Evolutionary conservation across 441 rosid genomes (phyloP), one percentile per base, ranked within the genome.

Genomic region (Euphorbia neoarborescens): DNA sequence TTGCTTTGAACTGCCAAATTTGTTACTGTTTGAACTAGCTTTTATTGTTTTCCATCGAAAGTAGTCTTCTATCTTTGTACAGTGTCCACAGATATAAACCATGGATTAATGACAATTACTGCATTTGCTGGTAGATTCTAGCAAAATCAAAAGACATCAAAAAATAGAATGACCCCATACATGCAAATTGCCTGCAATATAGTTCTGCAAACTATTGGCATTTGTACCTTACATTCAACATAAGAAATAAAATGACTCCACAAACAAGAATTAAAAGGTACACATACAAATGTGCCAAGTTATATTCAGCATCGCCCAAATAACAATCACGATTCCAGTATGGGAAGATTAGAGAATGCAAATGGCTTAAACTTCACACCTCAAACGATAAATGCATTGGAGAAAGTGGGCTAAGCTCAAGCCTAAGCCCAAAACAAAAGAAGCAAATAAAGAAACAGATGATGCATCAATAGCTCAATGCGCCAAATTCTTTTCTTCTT

Each of bases 41-140:
- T 92, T 81, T 90, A 97, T 32, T 78, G 79, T 76, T 86, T 92
- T 71, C 80, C 86, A 3, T 82, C 82, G 67, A 92, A 90, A 20
- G 88, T 81, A 62, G 60, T 74, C 46, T 84, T 83, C 99, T 98
- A 94, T 78, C 86, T 84, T 68, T 83, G 89, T 0, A 97, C 92
- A 5, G 96, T 83, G 76, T 90, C 93, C 20, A 87, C 85, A 4
- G 98, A 89, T 28, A 92, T 83, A 77, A 97, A 92, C 97, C 95
- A 92, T 32, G 90, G 87, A 72, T 92, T 94, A 78, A 89, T 81
- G 71, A 97, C 98, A 60, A 94, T 69, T 50, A 85, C 82, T 15
- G 92, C 99, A 48, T 79, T 86, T 46, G 68, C 81, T 8, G 87
- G 85, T 63, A 94, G 81, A 79, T 90, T 92, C 99, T 94, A 85